Evolutionary conservation across 2,329 filamentous ascomycete genomes (phyloP), one percentile per base, ranked within the genome.

Genomic region (Dendryphion nanum): DNA sequence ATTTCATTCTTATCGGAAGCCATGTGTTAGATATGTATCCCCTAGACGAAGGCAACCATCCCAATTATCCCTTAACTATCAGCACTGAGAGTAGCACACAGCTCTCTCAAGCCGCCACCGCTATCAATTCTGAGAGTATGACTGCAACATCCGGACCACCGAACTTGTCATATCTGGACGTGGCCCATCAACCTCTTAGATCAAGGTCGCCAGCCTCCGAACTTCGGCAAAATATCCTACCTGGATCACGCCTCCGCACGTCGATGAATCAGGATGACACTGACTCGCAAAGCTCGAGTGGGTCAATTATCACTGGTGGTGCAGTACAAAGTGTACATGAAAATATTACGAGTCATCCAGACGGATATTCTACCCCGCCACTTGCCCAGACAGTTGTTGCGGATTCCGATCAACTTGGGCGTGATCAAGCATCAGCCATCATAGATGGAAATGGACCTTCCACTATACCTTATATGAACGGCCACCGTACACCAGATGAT

Each of bases 201-300:
- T 33, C 36, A 33, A 38, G 30, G 18, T 38, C 36, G 28, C 28
- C 35, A 23, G 5, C 35, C 35, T 12, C 28, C 13, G 4, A 31
- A 18, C 5, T 16, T 39, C 14, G 10, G 17, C n/a, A 18, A 20
- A 6, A 17, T n/a, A 30, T 16, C 35, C 15, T 15, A 4, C 17
- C 19, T 13, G 14, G 26, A 18, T 24, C 26, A 14, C 32, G 37
- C 8, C 31, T 30, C 3, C 24, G 17, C 8, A 10, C 8, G 15
- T 8, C 7, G 8, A 17, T 30, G 8, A 16, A n/a, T n/a, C n/a
- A n/a, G n/a, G n/a, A 10, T 17, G 15, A 17, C 29, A 10, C 7
- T 16, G 29, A 30, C 8, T 7, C 8, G 7, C 8, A 15, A 30
- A 7, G 8, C 8, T 30, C 29, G 10, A 30, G 8, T 7, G 29